Evolutionary conservation across 2,329 filamentous ascomycete genomes (phyloP).

Genomic region (Tolypocladium pustulatum): DNA sequence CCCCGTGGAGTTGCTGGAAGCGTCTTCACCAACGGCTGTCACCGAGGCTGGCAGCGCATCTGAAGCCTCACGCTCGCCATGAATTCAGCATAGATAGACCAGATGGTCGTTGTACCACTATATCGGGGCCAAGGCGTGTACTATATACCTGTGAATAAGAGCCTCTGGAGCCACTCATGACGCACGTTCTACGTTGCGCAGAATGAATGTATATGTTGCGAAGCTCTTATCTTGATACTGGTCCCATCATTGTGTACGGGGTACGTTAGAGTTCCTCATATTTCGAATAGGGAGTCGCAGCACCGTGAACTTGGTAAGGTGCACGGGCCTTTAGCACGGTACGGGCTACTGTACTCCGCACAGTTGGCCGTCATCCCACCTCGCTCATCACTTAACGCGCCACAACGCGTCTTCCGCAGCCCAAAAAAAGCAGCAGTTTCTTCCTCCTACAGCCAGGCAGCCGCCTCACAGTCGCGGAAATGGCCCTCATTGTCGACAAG

Average conservation of each 20-base stretch:
- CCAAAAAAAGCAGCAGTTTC: conserved; percentile 11
- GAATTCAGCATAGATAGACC: conserved; percentile 3
- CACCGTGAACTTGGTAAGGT: not conserved
- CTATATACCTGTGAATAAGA: not conserved
- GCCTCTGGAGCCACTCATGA: not conserved
- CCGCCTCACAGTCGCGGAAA: conserved; percentile 19
- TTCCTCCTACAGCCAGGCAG: conserved; percentile 5
- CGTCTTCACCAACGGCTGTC: conserved; percentile 20
- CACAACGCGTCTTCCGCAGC: conserved; percentile 21
- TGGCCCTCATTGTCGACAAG: conserved; percentile 64
- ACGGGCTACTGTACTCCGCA: not conserved
- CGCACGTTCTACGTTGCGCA: too few relatives aligned
- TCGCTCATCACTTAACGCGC: conserved; percentile 23
- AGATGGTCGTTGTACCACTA: not conserved
- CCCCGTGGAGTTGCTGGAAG: conserved; percentile 25
- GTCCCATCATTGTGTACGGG: not conserved
- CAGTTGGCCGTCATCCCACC: not conserved
- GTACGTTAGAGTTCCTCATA: too few relatives aligned
- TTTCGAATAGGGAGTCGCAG: too few relatives aligned
- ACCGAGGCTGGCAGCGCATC: conserved; percentile 22
- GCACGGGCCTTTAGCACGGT: not conserved
- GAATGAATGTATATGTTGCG: not conserved
- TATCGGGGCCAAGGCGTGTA: not conserved
- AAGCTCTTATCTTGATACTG: not conserved
- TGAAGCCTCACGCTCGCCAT: conserved; percentile 17